phyloP scores from a whole-genome alignment of 805 yeast species.

The Wickerhamomyces subpelliculosus region DNA sequence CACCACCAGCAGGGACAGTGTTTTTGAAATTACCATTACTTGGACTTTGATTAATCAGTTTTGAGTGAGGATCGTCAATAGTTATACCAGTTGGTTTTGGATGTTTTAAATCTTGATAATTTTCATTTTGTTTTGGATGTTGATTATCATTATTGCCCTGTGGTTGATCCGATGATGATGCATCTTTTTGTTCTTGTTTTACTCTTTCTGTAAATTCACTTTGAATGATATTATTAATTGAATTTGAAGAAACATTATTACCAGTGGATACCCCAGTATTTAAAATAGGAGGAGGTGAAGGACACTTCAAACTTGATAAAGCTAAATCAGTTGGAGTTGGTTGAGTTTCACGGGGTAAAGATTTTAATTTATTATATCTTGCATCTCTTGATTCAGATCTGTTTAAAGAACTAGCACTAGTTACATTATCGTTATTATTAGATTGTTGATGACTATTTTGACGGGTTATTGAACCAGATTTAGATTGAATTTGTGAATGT shows the following conservation, averaged over 20 bases:
- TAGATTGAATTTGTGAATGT: not conserved
- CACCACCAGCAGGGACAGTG: conserved; percentile 42
- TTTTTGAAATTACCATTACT: conserved; percentile 11
- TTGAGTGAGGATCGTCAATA: conserved; percentile 2
- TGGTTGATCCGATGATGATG: not conserved
- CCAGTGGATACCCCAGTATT: conserved; percentile 24
- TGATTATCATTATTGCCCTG: not conserved
- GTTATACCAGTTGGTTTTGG: not conserved
- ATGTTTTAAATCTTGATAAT: conserved; percentile 1
- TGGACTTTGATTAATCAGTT: not conserved
- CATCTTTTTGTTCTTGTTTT: not conserved
- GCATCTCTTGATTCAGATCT: not conserved
- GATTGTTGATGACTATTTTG: not conserved
- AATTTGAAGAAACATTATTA: conserved; percentile 16
- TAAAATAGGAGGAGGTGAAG: conserved; percentile 69
- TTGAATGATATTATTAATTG: conserved; percentile 19
- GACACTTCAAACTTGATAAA: conserved; percentile 52
- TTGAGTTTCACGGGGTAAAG: not conserved
- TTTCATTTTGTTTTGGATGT: not conserved
- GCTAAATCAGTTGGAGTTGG: conserved; percentile 49
- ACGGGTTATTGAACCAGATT: not conserved
- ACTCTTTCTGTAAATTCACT: conserved; percentile 5
- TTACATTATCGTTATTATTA: too few relatives aligned
- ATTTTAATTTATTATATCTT: not conserved
- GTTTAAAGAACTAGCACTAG: not conserved